Evolutionary conservation across 768 basidiomycete species (phyloP).

Genomic region (Collybia sordida): DNA sequence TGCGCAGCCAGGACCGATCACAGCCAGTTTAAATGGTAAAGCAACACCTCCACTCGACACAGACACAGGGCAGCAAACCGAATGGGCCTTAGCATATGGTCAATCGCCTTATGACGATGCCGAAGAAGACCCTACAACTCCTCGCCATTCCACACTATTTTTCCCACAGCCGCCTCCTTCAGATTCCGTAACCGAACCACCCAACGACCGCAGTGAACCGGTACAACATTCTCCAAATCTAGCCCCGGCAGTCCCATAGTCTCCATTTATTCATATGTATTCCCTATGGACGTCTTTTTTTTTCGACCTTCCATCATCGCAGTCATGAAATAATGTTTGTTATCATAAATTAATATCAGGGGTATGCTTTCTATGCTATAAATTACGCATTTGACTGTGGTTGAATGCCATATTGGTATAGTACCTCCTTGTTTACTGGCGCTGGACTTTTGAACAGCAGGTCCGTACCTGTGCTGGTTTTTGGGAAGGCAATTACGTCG

Average conservation of each 20-base stretch:
- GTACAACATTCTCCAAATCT: constrained; percentile 7
- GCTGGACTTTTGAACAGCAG: constrained; percentile 89
- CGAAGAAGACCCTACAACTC: constrained; percentile 42
- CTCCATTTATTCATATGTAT: constrained; percentile 14
- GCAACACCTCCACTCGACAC: constrained; percentile 14
- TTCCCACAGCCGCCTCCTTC: constrained; percentile 20
- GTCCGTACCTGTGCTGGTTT: constrained; percentile 82
- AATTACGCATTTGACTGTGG: constrained; percentile 19
- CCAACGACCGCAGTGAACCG: constrained; percentile 23
- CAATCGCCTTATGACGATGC: constrained; percentile 30
- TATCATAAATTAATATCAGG: background rate
- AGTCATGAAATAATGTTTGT: background rate
- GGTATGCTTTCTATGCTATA: constrained; percentile 10
- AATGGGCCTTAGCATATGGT: constrained; percentile 43
- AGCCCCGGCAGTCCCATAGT: constrained; percentile 8
- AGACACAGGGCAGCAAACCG: constrained; percentile 28
- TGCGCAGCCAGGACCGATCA: constrained; percentile 14
- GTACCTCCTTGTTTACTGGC: constrained; percentile 43
- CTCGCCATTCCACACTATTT: constrained; percentile 38
- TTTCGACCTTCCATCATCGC: constrained; percentile 2
- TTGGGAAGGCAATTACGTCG: constrained; percentile 97
- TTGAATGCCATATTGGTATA: constrained; percentile 67
- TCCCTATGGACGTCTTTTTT: constrained; percentile 15
- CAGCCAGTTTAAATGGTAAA: constrained; percentile 19
- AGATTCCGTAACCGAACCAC: constrained; percentile 15